Base-by-base conservation (phyloP, 2,329 filamentous ascomycete genomes). In the Aspergillus piperis region DNA sequence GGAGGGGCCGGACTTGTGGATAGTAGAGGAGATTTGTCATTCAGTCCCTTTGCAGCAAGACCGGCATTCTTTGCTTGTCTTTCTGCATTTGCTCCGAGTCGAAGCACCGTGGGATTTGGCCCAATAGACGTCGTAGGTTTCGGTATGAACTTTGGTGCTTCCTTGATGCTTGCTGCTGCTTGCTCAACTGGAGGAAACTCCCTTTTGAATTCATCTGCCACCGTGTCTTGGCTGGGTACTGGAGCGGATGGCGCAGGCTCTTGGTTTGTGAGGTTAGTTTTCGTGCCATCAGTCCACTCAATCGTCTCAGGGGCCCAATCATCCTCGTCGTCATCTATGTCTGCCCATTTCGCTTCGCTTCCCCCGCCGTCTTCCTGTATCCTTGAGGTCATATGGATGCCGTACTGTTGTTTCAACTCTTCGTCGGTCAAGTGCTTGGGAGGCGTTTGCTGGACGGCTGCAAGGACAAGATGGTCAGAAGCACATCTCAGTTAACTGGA, bases 271-370 rank as follows among this genome's bases (percentile, higher is more conserved):
- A 87, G 79, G 27, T 81, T 86, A 41, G 86, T 87, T 69, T 88
- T 89, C 6, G 86, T 88, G 52, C 86, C 86, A 71, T 89, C 86
- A 75, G 86, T 88, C 86, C 86, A 89, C 68, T 88, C 85, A 51
- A 88, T 86, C 17, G 86, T 85, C 66, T 89, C 86, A 3, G 86
- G 86, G 15, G 85, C 85, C 86, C 86, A 88, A 64, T 88, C 86
- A 64, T 88, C 86, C 71, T 89, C 86, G 64, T 88, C 86, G 62
- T 89, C 86, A 68, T 89, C 86, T 65, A 88, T 88, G 71, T 89
- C 86, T 27, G 86, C 86, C 86, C 86, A 89, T 72, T 88, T 89
- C 8, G 84, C 80, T 66, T 88, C 86, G 61, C 87, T 87, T 10
- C 83, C 82, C 57, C 80, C 80, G 52, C 84, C 84, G 66, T 89